Evolutionary conservation across 352 stramenopile genomes (phyloP).

Genomic region (Pythium dissimile): DNA sequence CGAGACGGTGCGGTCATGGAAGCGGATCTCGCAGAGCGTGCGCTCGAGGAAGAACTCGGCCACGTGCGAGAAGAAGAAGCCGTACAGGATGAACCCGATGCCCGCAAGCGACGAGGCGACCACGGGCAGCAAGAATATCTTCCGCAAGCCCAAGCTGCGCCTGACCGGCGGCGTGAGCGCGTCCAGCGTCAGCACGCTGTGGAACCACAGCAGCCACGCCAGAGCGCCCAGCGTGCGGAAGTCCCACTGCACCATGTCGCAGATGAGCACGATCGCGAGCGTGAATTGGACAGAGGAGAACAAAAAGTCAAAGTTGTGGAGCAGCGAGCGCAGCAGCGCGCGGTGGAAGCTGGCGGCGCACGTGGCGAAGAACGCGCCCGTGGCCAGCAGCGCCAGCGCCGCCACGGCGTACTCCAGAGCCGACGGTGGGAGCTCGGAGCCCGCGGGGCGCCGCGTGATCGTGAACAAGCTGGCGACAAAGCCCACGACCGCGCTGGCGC

Average conservation of each 20-base stretch:
- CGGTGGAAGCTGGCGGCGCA: conserved; percentile 21
- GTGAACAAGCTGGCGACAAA: conserved; percentile 2
- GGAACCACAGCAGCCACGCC: conserved; percentile 28
- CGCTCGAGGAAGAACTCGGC: conserved; percentile 25
- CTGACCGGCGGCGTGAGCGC: conserved; percentile 26
- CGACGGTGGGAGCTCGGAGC: neutral
- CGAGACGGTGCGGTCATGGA: conserved; percentile 21
- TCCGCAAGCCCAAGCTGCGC: conserved; percentile 18
- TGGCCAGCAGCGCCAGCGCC: neutral
- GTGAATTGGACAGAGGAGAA: conserved; percentile 34
- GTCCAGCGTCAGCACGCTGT: conserved; percentile 28
- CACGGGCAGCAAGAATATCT: conserved; percentile 22
- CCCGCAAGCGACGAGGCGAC: conserved; percentile 14
- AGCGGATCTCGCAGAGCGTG: conserved; percentile 22
- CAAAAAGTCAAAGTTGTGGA: conserved; percentile 35
- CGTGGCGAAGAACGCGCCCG: neutral
- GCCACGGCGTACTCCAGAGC: neutral
- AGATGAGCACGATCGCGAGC: conserved; percentile 20
- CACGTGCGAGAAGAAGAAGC: conserved; percentile 26
- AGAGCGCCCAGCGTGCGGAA: conserved; percentile 25
- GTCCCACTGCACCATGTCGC: conserved; percentile 28
- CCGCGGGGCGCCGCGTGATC: neutral
- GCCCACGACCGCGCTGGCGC: conserved; percentile 1
- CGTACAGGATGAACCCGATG: conserved; percentile 27
- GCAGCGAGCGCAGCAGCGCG: conserved; percentile 19